Evolutionary conservation across 2,329 filamentous ascomycete genomes (phyloP).

Genomic region (Penicillium sp.): DNA sequence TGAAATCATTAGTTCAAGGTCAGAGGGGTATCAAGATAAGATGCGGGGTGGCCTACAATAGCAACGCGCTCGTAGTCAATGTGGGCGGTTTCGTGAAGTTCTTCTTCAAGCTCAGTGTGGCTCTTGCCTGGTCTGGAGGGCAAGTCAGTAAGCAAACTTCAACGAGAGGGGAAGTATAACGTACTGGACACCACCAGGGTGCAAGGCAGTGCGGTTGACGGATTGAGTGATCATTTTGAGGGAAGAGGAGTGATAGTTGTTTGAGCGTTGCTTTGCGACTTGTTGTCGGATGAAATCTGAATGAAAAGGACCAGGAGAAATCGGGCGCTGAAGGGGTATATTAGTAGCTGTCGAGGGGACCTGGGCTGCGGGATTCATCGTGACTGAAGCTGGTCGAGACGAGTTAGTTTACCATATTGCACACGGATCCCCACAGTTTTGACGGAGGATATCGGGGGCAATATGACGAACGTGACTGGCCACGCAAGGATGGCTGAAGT

Average conservation of each 20-base stretch:
- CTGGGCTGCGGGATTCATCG: constrained; percentile 23
- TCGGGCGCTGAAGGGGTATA: constrained; percentile 41
- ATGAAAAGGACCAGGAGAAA: constrained; percentile 46
- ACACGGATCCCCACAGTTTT: constrained; percentile 36
- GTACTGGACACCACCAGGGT: constrained; percentile 86
- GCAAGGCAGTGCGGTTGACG: constrained; percentile 88
- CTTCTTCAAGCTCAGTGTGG: constrained; percentile 96
- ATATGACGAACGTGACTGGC: constrained; percentile 17
- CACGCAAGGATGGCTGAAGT: constrained; percentile 1
- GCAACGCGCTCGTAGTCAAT: constrained; percentile 98
- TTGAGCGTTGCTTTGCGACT: constrained; percentile 54
- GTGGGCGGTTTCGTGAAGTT: constrained; percentile 94
- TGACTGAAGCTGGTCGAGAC: constrained; percentile 22
- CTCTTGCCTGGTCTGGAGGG: constrained; percentile 67
- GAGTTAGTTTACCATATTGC: constrained; percentile 22
- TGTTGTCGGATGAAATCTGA: constrained; percentile 57
- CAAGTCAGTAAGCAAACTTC: neutral
- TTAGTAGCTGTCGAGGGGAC: constrained; percentile 36
- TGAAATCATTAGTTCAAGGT: neutral
- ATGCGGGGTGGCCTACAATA: constrained; percentile 63
- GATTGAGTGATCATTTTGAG: constrained; percentile 52
- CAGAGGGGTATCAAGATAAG: neutral
- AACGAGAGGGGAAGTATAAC: constrained; percentile 37
- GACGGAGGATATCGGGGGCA: constrained; percentile 37
- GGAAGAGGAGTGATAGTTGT: constrained; percentile 58